Evolutionary conservation across 495 filamentous ascomycete species (phyloP).

Genomic region (Aspergillus sclerotiicarbonarius): DNA sequence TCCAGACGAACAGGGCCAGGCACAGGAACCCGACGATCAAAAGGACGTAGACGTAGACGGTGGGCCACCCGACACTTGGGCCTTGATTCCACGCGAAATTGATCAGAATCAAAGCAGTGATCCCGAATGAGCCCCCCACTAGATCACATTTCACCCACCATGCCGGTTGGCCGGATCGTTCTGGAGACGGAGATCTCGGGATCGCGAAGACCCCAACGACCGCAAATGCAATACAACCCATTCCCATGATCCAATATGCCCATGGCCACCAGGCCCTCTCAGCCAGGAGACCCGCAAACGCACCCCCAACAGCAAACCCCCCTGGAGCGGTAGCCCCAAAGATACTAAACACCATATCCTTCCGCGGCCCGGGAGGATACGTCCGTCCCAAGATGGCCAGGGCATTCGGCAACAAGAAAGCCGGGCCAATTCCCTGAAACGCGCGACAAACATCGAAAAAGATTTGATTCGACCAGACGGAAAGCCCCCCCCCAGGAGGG

Average conservation of each 20-base stretch:
- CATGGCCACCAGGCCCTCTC: slow-evolving; percentile 56
- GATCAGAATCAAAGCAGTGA: slow-evolving; percentile 55
- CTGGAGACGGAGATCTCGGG: neutral
- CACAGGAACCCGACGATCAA: slow-evolving; percentile 55
- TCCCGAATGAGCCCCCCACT: slow-evolving; percentile 45
- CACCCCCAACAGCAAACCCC: slow-evolving; percentile 49
- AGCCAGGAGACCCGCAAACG: slow-evolving; percentile 47
- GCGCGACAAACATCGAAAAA: slow-evolving; percentile 47
- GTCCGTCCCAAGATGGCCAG: slow-evolving; percentile 43
- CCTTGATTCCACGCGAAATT: slow-evolving; percentile 64
- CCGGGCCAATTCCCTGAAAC: slow-evolving; percentile 54
- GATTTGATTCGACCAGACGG: slow-evolving; percentile 25
- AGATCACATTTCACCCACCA: slow-evolving; percentile 39
- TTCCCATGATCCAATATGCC: slow-evolving; percentile 53
- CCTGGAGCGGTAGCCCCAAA: slow-evolving; percentile 58
- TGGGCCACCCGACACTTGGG: slow-evolving; percentile 55
- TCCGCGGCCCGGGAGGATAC: slow-evolving; percentile 45
- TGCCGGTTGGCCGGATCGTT: slow-evolving; percentile 3
- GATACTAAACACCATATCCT: slow-evolving; percentile 57
- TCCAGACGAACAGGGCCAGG: slow-evolving; percentile 48
- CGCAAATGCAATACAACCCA: slow-evolving; percentile 38
- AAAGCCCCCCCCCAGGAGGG: slow-evolving; percentile 51
- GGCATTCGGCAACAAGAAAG: slow-evolving; percentile 48
- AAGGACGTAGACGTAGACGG: slow-evolving; percentile 50
- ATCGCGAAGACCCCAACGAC: slow-evolving; percentile 1